Base-by-base conservation (phyloP, 495 filamentous ascomycete genomes). In the Margaritispora aquatica region DNA sequence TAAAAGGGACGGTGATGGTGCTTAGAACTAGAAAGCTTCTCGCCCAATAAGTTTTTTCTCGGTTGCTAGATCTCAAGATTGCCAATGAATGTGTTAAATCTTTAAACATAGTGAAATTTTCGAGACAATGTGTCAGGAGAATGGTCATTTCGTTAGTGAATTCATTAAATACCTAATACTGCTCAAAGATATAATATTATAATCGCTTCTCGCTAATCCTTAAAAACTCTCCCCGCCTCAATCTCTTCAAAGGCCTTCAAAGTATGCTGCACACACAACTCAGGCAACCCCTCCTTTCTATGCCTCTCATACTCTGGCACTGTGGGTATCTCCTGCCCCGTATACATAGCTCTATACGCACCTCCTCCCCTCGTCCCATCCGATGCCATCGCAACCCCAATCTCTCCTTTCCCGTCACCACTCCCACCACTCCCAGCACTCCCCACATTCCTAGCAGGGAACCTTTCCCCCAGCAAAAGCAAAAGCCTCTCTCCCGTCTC, bases 401-500 rank as follows among this genome's bases (percentile, higher is more conserved):
- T 46, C 23, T 23, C 20, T 10, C 52, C 13, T 24, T 22, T 17
- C 29, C 46, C 26, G 10, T n/a, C 22, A 1, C 15, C 36, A n/a
- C 10, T 27, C 22, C 29, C 29, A 34, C 44, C 54, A 38, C 44
- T 38, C 23, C 20, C 13, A 19, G 29, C 15, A 19, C n/a, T 19
- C 34, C 47, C 27, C 11, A 10, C 22, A 10, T 11, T 27, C 20
- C 50, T 29, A 17, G 54, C 51, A 0, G 62, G 62, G 21, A 31
- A 65, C 11, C 50, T 50, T n/a, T 1, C 13, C 17, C 23, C 21
- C 4, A 53, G 13, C 20, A 24, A n/a, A 55, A 59, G 61, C 23
- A 65, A 0, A 26, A 53, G 13, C 29, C 62, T 65, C 34, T 65
- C 49, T 2, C 62, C 62, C 24, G 34, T 41, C 27, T 65, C 58